A percentile compares a stretch with the other conserved stretches of the same genome.
Conservation (phyloP, 1,284 basidiomycete genomes). For the Trichosporon ovoides region DNA sequence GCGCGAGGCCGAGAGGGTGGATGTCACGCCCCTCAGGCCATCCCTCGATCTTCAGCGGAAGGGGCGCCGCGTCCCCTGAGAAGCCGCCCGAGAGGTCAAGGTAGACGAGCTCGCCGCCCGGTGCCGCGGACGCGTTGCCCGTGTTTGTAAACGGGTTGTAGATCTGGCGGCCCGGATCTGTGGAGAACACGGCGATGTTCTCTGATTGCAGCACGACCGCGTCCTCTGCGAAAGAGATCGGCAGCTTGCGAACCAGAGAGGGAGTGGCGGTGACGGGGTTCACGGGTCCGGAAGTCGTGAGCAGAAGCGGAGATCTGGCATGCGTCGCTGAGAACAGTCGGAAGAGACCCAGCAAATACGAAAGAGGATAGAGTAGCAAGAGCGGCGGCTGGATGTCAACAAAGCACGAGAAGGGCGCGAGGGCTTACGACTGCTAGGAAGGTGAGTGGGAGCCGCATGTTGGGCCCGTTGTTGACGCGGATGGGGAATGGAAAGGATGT, state of each 20-base stretch:
- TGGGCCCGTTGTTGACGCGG: too few species aligned
- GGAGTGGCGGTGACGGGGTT: neutral
- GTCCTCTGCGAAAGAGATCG: constrained; percentile 9
- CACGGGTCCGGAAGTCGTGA: neutral
- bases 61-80: too few species aligned
- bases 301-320: neutral
- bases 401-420: too few species aligned
- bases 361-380: constrained; percentile 11
- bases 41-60: neutral
- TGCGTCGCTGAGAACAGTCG: neutral
- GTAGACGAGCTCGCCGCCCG: neutral
- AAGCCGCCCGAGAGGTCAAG: neutral
- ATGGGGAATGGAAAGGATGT: too few species aligned
- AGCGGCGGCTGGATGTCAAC: constrained; percentile 12
- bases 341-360: neutral
- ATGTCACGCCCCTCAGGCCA: neutral
- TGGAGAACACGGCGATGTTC: constrained; percentile 6
- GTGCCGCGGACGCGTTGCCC: neutral
- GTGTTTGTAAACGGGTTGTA: constrained; percentile 7
- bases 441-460: neutral
- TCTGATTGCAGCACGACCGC: neutral
- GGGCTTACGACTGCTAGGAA: neutral
- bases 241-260: neutral
- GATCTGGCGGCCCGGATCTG: constrained; percentile 6
- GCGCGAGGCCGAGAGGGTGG: constrained; percentile 10